phyloP scores from a whole-genome alignment of 1,139 yeast genomes.

The Pichia sp. region DNA sequence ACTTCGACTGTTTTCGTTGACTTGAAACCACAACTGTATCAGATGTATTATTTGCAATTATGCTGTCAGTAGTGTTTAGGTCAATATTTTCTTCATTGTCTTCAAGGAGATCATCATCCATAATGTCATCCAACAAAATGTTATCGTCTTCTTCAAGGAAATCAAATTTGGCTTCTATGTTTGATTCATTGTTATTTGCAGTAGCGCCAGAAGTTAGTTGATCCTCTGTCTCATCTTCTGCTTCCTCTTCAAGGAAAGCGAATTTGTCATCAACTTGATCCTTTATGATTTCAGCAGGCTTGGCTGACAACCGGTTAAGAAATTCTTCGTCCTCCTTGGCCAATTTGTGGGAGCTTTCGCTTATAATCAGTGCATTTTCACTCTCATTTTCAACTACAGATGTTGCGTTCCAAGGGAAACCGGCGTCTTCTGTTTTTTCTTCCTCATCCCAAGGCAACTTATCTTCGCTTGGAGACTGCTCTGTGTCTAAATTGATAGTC shows the following conservation, averaged over 20 bases:
- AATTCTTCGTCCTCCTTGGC: constrained; percentile 6
- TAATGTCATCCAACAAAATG: constrained; percentile 30
- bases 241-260: constrained; percentile 28
- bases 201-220: too few species aligned
- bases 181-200: neutral
- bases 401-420: neutral
- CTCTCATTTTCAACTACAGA: neutral
- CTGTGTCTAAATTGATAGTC: neutral
- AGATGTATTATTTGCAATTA: neutral
- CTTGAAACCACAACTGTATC: neutral
- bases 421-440: constrained; percentile 8
- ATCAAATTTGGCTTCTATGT: constrained; percentile 24
- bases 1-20: neutral
- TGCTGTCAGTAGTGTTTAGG: neutral
- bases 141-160: constrained; percentile 30
- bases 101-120: constrained; percentile 34
- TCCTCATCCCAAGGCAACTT: constrained; percentile 7
- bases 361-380: neutral
- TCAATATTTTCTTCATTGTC: constrained; percentile 32
- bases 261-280: constrained; percentile 17
- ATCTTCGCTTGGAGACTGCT: neutral
- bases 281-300: neutral
- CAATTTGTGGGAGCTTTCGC: neutral
- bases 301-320: constrained; percentile 1
- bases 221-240: constrained; percentile 19